phyloP scores from a whole-genome alignment of 495 filamentous ascomycete species.

The Cryomyces minteri region DNA sequence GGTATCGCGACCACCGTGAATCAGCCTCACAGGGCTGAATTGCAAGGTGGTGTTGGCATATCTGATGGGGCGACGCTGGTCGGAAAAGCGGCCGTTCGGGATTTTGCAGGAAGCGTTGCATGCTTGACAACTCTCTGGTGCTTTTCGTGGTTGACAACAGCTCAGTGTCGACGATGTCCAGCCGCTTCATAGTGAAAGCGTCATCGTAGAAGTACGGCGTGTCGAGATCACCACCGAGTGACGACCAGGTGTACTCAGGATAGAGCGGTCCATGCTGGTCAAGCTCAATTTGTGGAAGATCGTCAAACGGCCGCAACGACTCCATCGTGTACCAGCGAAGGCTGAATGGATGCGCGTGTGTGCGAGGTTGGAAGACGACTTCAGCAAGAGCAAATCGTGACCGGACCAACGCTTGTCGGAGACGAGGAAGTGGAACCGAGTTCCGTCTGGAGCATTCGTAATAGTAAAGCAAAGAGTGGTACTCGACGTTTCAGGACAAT shows the following conservation, averaged over 20 bases:
- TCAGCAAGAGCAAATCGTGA: too few relatives aligned
- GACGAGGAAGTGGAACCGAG: too few relatives aligned
- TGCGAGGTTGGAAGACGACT: too few relatives aligned
- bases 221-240: background rate
- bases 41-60: background rate
- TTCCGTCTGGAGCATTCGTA: too few relatives aligned
- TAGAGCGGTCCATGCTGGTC: background rate
- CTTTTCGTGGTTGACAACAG: background rate
- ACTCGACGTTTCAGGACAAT: too few relatives aligned
- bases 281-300: background rate
- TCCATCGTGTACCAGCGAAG: background rate
- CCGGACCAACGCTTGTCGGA: too few relatives aligned
- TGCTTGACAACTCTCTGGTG: background rate
- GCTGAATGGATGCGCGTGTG: too few relatives aligned
- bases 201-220: background rate
- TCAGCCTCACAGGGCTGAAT: background rate
- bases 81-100: background rate
- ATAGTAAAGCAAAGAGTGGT: too few relatives aligned
- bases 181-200: background rate
- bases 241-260: background rate
- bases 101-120: background rate
- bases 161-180: background rate
- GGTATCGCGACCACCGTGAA: background rate
- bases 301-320: background rate
- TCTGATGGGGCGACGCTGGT: background rate